Evolutionary conservation across 2,329 filamentous ascomycete genomes (phyloP).

Genomic region (Fusarium piperis): DNA sequence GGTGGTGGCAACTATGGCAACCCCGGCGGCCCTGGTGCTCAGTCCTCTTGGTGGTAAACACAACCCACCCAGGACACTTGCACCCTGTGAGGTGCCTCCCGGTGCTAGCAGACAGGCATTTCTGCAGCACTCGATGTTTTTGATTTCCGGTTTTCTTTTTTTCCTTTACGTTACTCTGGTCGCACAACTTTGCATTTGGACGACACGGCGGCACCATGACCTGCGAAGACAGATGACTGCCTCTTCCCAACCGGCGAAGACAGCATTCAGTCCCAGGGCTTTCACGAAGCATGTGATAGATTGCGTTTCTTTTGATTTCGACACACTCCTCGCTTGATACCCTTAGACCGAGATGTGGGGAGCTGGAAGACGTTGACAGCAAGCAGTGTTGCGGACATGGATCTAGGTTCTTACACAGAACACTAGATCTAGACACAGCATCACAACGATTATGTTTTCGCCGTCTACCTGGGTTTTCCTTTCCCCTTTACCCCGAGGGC

Average conservation of each 20-base stretch:
- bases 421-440: conserved; percentile 48
- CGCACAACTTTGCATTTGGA: conserved; percentile 46
- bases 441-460: conserved; percentile 52
- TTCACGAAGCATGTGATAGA: conserved; percentile 57
- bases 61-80: conserved; percentile 14
- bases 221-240: conserved; percentile 49
- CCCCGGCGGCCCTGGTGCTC: conserved; percentile 74
- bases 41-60: conserved; percentile 75
- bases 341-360: conserved; percentile 56
- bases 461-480: conserved; percentile 48
- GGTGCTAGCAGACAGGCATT: conserved; percentile 29
- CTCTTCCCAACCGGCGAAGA: conserved; percentile 46
- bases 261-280: conserved; percentile 51
- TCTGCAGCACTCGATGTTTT: conserved; percentile 36
- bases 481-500: conserved; percentile 45
- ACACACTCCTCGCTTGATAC: conserved; percentile 56
- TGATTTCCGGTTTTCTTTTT: conserved; percentile 38
- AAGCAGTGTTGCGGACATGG: conserved; percentile 48
- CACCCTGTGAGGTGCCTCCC: conserved; percentile 27
- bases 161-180: conserved; percentile 42
- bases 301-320: conserved; percentile 57
- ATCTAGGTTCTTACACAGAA: conserved; percentile 44
- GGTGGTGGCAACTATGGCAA: conserved; percentile 66
- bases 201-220: conserved; percentile 56
- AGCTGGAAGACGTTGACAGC: conserved; percentile 51